Conservation (phyloP, 2,329 filamentous ascomycete genomes). For the Diaporthe sp. region DNA sequence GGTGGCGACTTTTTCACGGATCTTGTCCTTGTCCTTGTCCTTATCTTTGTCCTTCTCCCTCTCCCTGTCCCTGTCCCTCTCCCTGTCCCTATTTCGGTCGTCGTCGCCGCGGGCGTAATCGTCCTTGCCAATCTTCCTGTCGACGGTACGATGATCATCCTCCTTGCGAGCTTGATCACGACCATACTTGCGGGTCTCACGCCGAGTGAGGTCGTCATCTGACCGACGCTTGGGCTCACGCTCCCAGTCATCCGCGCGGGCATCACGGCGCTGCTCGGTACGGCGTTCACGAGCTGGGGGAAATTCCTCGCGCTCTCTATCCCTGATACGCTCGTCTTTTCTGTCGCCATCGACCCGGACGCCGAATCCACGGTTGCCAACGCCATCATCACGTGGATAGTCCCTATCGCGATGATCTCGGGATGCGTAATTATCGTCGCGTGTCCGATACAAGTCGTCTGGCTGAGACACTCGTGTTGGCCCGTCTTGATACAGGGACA, state of each 20-base stretch:
- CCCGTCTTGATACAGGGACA: slow-evolving; percentile 68
- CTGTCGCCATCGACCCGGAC: slow-evolving; percentile 60
- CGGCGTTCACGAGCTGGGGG: slow-evolving; percentile 40
- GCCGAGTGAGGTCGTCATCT: slow-evolving; percentile 48
- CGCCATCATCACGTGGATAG: slow-evolving; percentile 61
- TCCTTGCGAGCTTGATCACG: slow-evolving; percentile 39
- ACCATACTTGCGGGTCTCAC: slow-evolving; percentile 38
- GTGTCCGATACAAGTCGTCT: slow-evolving; percentile 62
- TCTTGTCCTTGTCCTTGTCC: slow-evolving; percentile 56
- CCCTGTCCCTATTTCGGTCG: slow-evolving; percentile 44
- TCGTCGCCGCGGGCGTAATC: slow-evolving; percentile 51
- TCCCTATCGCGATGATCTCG: slow-evolving; percentile 58
- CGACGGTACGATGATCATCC: slow-evolving; percentile 38
- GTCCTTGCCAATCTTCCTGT: slow-evolving; percentile 45
- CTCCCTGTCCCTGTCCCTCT: slow-evolving; percentile 52
- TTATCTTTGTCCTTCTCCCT: slow-evolving; percentile 57
- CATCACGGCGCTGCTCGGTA: slow-evolving; percentile 41
- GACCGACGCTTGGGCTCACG: slow-evolving; percentile 47
- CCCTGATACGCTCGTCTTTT: slow-evolving; percentile 44
- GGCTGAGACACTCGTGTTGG: slow-evolving; percentile 56
- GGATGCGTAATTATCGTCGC: slow-evolving; percentile 62
- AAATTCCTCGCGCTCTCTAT: slow-evolving; percentile 57
- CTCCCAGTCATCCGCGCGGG: slow-evolving; percentile 44
- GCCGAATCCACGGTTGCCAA: slow-evolving; percentile 65
- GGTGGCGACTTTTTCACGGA: slow-evolving; percentile 63